Evolutionary conservation across 2,329 filamentous ascomycete genomes (phyloP).

Genomic region (Mycosphaerella sp.): DNA sequence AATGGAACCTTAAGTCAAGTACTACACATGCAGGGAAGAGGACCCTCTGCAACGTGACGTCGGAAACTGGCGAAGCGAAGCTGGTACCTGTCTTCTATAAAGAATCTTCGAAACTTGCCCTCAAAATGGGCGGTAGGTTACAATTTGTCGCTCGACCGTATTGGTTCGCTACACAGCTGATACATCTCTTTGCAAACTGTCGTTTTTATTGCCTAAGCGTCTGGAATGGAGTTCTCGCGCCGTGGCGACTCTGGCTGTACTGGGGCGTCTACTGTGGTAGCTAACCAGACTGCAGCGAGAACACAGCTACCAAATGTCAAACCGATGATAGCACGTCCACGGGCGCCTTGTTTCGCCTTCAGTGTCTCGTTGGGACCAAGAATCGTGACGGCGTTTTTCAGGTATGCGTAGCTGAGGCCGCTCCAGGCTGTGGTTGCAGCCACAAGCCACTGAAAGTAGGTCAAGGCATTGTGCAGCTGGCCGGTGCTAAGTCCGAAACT

Average conservation of each 20-base stretch:
- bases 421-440: conserved; percentile 89
- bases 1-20: no score
- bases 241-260: background rate
- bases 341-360: conserved; percentile 44
- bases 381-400: conserved; percentile 87
- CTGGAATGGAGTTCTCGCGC: background rate
- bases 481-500: conserved; percentile 18
- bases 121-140: background rate
- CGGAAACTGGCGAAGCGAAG: no score
- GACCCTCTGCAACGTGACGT: no score
- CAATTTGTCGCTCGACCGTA: background rate
- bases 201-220: background rate
- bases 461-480: conserved; percentile 33
- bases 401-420: conserved; percentile 83
- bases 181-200: background rate
- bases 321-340: conserved; percentile 44
- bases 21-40: no score
- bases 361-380: conserved; percentile 48
- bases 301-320: conserved; percentile 43
- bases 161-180: background rate
- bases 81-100: no score
- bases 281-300: conserved; percentile 34
- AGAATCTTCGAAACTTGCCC: no score
- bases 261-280: conserved; percentile 17
- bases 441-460: conserved; percentile 63